A percentile compares a stretch with the other conserved stretches of the same genome.
These are phyloP conservation scores for Pterula multifida DNA, from an alignment of 1,284 basidiomycete genomes.

Conservation along the genomic window DNA sequence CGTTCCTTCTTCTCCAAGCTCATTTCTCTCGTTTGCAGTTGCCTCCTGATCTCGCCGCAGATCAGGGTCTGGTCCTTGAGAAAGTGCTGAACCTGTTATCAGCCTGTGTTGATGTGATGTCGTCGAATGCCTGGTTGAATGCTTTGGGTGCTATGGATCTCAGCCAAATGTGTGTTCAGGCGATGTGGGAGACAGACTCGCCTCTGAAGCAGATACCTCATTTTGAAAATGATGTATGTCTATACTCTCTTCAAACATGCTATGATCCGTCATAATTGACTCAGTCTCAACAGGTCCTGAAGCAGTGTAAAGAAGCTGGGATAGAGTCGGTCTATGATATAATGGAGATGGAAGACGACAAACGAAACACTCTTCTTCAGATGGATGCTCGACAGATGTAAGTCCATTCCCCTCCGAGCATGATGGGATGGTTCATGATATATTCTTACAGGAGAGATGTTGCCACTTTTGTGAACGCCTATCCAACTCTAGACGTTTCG, in stretches of 20 bases:
- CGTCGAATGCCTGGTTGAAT: conserved; percentile 88
- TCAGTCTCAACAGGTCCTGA: conserved; percentile 43
- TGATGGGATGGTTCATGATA: conserved; percentile 8
- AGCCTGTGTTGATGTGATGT: conserved; percentile 97
- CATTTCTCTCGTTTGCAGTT: conserved; percentile 91
- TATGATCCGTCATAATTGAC: background rate
- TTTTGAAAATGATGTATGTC: conserved; percentile 72
- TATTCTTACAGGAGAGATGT: conserved; percentile 58
- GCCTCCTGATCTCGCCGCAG: conserved; percentile 87
- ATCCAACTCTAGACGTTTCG: conserved; percentile 84
- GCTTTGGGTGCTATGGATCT: conserved; percentile 97
- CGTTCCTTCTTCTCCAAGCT: conserved; percentile 91
- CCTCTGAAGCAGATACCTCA: conserved; percentile 93
- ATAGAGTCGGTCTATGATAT: conserved; percentile 89
- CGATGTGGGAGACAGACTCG: conserved; percentile 93
- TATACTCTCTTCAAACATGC: background rate
- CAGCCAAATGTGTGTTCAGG: conserved; percentile 99
- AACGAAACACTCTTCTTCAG: conserved; percentile 71
- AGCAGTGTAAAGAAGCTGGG: conserved; percentile 72
- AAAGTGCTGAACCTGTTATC: conserved; percentile 86
- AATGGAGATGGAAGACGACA: conserved; percentile 93
- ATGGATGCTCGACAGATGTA: conserved; percentile 85
- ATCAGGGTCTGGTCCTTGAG: conserved; percentile 79
- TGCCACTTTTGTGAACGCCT: conserved; percentile 89
- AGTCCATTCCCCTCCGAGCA: conserved; percentile 18